Conservation (phyloP, 768 basidiomycete genomes). For the Tephrocybe sp. region DNA sequence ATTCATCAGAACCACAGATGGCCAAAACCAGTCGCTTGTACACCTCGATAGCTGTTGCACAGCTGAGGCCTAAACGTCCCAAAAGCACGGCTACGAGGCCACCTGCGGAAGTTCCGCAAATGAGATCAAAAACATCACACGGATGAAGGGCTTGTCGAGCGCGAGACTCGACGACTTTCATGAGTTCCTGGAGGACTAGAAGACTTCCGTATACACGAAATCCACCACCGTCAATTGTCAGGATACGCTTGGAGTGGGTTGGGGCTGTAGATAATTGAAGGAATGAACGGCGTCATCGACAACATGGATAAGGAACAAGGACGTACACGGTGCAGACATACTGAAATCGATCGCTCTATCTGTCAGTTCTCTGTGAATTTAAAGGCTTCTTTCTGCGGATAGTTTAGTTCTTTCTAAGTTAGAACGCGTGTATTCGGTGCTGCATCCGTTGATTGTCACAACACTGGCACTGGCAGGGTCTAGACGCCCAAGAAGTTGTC, state of each 20-base stretch:
- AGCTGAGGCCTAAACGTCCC: slow-evolving; percentile 25
- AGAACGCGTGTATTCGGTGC: too few relatives aligned
- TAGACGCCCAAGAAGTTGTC: too few relatives aligned
- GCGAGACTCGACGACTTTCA: slow-evolving; percentile 15
- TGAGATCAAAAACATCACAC: slow-evolving; percentile 27
- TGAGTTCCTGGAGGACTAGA: slow-evolving; percentile 21
- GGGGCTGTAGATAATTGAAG: neutral
- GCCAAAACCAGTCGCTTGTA: slow-evolving; percentile 17
- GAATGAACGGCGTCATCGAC: neutral
- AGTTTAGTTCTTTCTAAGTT: too few relatives aligned
- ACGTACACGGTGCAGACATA: neutral
- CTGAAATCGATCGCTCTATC: neutral
- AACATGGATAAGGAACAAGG: neutral
- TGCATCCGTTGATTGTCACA: too few relatives aligned
- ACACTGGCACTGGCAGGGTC: too few relatives aligned
- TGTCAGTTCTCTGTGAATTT: too few relatives aligned
- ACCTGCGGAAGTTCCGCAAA: slow-evolving; percentile 27
- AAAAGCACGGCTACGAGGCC: slow-evolving; percentile 25
- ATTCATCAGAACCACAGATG: slow-evolving; percentile 16
- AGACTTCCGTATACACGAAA: slow-evolving; percentile 24
- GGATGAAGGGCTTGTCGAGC: slow-evolving; percentile 19
- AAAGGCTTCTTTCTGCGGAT: too few relatives aligned
- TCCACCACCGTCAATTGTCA: slow-evolving; percentile 25
- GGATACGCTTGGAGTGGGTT: slow-evolving; percentile 16
- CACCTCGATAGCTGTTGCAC: slow-evolving; percentile 20